Conservation (phyloP, 2,329 filamentous ascomycete genomes). For the Venturia effusa region DNA sequence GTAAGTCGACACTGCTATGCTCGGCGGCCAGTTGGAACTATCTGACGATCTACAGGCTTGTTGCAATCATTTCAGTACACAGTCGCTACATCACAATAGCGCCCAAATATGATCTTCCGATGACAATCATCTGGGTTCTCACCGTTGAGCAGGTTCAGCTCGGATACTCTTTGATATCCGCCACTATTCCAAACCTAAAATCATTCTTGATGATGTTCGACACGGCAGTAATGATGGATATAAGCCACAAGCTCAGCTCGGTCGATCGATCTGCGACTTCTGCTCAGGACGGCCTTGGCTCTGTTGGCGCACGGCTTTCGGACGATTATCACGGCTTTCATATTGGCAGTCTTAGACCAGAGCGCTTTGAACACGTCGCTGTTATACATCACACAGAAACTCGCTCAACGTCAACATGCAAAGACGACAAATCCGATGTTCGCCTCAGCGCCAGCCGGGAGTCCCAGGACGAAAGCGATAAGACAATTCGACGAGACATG, state of each 20-base stretch:
- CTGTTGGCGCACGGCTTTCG: background rate
- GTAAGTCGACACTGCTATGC: conserved; percentile 6
- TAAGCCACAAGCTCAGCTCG: conserved; percentile 5
- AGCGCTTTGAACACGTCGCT: background rate
- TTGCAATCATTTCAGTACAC: conserved; percentile 14
- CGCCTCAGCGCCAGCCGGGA: background rate
- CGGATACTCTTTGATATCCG: conserved; percentile 19
- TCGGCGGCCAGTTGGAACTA: conserved; percentile 4
- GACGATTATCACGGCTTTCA: conserved; percentile 5
- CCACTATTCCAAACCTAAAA: conserved; percentile 20
- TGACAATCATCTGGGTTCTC: conserved; percentile 13
- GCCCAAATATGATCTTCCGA: conserved; percentile 11
- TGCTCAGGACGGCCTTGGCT: background rate
- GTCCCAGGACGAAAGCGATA: background rate
- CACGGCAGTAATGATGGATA: conserved; percentile 12
- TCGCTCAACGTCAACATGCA: background rate
- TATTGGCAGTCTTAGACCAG: conserved; percentile 6
- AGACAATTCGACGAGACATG: conserved; percentile 6
- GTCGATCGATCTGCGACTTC: background rate
- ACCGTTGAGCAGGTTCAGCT: conserved; percentile 18
- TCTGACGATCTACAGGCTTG: conserved; percentile 11
- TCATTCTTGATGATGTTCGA: conserved; percentile 17
- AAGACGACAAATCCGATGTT: background rate
- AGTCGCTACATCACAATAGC: conserved; percentile 11
- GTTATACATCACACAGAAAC: background rate